These are phyloP conservation scores for Melampsora larici-populina DNA, from an alignment of 1,284 basidiomycete species.

Conservation along the genomic window DNA sequence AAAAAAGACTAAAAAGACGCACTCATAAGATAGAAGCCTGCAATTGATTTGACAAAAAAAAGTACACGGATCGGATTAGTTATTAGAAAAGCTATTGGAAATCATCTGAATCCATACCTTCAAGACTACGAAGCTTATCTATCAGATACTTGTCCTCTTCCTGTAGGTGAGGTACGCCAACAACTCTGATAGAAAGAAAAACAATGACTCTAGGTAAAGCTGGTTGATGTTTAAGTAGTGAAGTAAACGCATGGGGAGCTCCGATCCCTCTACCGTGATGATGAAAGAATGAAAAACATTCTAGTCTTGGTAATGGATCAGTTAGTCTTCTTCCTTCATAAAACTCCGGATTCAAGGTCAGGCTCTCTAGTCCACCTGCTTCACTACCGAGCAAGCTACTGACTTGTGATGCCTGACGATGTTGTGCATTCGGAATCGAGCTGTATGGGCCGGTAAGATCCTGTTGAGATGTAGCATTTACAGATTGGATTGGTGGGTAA, in stretches of 20 bases:
- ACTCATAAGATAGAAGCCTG: conserved; percentile 43
- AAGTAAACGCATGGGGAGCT: conserved; percentile 47
- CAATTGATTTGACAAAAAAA: neutral
- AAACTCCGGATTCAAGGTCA: conserved; percentile 33
- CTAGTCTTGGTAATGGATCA: conserved; percentile 33
- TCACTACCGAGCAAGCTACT: neutral
- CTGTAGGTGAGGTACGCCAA: conserved; percentile 59
- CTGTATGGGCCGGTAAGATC: too few species aligned
- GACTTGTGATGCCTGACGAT: neutral
- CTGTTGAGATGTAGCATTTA: too few species aligned
- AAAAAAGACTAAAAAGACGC: neutral
- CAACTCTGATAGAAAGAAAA: conserved; percentile 62
- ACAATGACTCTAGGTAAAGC: conserved; percentile 51
- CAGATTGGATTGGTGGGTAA: conserved; percentile 29
- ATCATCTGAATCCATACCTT: conserved; percentile 54
- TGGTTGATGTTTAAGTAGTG: conserved; percentile 46
- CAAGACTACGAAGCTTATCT: conserved; percentile 60
- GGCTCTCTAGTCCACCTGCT: neutral
- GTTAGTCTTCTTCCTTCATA: conserved; percentile 2
- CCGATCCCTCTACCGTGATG: conserved; percentile 44
- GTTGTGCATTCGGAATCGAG: conserved; percentile 9
- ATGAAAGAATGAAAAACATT: conserved; percentile 45
- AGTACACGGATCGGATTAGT: neutral
- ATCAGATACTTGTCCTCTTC: conserved; percentile 60
- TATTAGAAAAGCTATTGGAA: neutral